Evolutionary conservation across 2,329 filamentous ascomycete species (phyloP).

Genomic region (Epichloe amarillans): DNA sequence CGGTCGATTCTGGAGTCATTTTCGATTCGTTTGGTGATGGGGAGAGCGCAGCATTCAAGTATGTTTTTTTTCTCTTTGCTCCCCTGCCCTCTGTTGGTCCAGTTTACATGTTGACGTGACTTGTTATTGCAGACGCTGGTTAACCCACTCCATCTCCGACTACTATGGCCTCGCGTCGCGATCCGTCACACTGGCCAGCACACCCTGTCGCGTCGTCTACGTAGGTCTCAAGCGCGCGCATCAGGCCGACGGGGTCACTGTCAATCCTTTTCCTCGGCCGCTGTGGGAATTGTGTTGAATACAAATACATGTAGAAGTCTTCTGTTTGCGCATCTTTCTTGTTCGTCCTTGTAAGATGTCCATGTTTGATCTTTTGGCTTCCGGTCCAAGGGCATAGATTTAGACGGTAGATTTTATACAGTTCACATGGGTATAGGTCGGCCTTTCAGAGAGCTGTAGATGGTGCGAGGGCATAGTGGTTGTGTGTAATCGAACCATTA

Average conservation of each 20-base stretch:
- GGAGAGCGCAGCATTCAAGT: conserved; percentile 71
- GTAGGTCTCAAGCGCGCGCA: conserved; percentile 53
- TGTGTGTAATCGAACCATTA: too few relatives aligned
- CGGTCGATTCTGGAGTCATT: conserved; percentile 50
- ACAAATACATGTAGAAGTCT: neutral
- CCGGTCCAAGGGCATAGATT: too few relatives aligned
- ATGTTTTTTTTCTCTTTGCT: conserved; percentile 17
- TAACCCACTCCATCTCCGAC: conserved; percentile 80
- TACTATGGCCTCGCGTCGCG: conserved; percentile 86
- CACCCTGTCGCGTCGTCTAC: conserved; percentile 67
- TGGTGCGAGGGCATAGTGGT: too few relatives aligned
- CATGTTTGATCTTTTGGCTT: too few relatives aligned
- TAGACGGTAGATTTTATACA: too few relatives aligned
- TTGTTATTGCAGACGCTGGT: conserved; percentile 55
- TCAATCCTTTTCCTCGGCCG: conserved; percentile 39
- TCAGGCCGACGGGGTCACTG: neutral
- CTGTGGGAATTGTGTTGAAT: conserved; percentile 47
- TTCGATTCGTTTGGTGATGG: conserved; percentile 71
- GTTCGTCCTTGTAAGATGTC: too few relatives aligned
- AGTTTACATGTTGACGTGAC: neutral
- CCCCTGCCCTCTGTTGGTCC: too few relatives aligned
- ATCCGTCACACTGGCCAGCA: conserved; percentile 59
- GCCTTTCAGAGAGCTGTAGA: too few relatives aligned
- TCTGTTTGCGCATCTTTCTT: neutral
- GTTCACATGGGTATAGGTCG: too few relatives aligned